phyloP scores from a whole-genome alignment of 495 filamentous ascomycete genomes.

The Acidiella bohemica region DNA sequence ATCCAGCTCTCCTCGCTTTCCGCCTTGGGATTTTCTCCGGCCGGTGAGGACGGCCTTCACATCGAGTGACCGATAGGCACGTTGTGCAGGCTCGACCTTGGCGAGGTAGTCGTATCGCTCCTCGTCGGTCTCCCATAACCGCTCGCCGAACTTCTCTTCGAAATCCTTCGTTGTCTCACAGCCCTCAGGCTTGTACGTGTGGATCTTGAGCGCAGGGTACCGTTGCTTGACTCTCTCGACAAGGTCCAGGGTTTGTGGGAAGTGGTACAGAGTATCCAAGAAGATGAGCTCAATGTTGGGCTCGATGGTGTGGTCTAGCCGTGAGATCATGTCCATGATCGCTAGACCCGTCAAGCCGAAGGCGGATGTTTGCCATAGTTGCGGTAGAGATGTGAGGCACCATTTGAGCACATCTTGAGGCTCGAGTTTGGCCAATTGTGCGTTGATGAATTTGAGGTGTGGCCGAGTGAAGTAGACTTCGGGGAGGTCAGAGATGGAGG shows the following conservation, averaged over 20 bases:
- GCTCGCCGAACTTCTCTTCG: conserved; percentile 62
- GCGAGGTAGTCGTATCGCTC: conserved; percentile 92
- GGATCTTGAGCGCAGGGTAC: conserved; percentile 67
- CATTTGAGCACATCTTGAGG: conserved; percentile 80
- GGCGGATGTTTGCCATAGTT: conserved; percentile 91
- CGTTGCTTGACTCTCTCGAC: conserved; percentile 61
- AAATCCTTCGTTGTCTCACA: conserved; percentile 60
- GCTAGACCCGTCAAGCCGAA: conserved; percentile 90
- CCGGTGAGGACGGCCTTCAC: conserved; percentile 93
- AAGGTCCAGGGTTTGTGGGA: conserved; percentile 72
- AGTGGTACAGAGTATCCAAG: conserved; percentile 94
- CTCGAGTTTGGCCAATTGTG: conserved; percentile 68
- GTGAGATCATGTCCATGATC: conserved; percentile 89
- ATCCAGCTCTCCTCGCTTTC: conserved; percentile 74
- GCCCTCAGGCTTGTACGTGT: conserved; percentile 76
- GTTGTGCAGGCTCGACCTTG: conserved; percentile 92
- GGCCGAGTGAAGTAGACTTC: conserved; percentile 76
- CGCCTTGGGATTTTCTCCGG: conserved; percentile 81
- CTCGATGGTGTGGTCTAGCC: conserved; percentile 42
- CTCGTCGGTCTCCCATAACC: conserved; percentile 72
- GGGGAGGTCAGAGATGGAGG: conserved; percentile 50
- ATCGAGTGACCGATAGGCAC: conserved; percentile 75
- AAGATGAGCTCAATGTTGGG: conserved; percentile 77
- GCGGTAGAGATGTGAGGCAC: conserved; percentile 79
- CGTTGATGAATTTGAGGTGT: conserved; percentile 82